Base-by-base conservation (phyloP, 371 early-diverging fungal genomes). In the Apophysomyces sp. region DNA sequence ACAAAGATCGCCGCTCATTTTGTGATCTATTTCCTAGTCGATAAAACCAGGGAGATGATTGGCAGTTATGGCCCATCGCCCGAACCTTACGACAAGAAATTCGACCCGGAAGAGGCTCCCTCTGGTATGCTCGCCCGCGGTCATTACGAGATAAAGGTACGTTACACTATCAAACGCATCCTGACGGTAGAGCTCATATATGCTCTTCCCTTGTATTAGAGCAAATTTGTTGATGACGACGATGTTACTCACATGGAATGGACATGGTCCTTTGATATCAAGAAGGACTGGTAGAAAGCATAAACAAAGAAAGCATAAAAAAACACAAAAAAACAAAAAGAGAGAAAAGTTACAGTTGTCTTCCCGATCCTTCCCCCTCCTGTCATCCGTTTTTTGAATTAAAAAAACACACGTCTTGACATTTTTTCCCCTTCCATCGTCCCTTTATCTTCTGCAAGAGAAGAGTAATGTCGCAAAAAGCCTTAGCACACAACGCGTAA, bases 21-120 rank as follows among this genome's bases (percentile, higher is more conserved):
- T 9, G 24, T 24, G 28, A 11, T 2, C 32, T 57, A 31, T 37
- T 40, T 59, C 24, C 51, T 66, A 89, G 95, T 97, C 51, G 97
- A 96, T 72, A 93, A 89, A 82, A 83, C 82, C 60, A 95, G 97
- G 69, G 95, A 95, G 70, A 97, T 98, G 97, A 84, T 96, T 63
- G 98, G 97, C 57, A 91, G 92, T 63, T 98, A 94, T 63, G 97
- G 96, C 32, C 97, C 98, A 51, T 72, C 81, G 36, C 64, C 80
- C 34, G 84, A 86, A 26, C 59, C 87, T 52, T 93, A 94, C 71
- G 92, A 91, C 66, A 93, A 92, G 83, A 89, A 83, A 80, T 95
- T 97, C 82, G 75, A 78, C 39, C 15, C 73, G 3, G 94, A 95
- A 67, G 94, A 92, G 72, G 96, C 97, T 21, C 98, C 98, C 21